These are phyloP conservation scores for Chalciporus chontae DNA, from an alignment of 768 basidiomycete species.

Conservation along the genomic window DNA sequence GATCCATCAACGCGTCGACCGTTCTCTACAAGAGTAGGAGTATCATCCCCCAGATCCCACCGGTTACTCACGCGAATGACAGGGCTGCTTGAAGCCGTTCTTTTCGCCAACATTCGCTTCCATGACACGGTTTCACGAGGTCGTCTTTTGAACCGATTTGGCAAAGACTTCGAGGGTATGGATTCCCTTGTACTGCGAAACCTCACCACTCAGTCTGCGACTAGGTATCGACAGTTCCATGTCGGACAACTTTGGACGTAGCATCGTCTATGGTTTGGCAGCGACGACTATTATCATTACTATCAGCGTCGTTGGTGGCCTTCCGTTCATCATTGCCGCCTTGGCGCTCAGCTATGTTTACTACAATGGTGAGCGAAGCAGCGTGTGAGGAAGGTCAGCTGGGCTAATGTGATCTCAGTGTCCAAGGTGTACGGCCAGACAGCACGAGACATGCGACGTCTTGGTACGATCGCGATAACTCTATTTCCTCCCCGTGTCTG, in stretches of 20 bases:
- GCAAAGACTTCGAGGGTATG: conserved; percentile 83
- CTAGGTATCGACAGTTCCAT: conserved; percentile 78
- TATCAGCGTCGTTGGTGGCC: conserved; percentile 75
- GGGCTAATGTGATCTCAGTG: conserved; percentile 24
- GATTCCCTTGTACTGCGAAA: not conserved
- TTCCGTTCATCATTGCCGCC: conserved; percentile 65
- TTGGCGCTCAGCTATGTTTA: conserved; percentile 58
- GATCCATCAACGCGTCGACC: conserved; percentile 78
- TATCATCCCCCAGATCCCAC: not conserved
- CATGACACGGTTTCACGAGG: conserved; percentile 91
- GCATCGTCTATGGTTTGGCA: conserved; percentile 66
- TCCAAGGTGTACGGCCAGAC: conserved; percentile 73
- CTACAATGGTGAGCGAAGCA: conserved; percentile 54
- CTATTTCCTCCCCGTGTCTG: not conserved
- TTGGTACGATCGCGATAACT: conserved; percentile 43
- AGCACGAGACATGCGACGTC: conserved; percentile 78
- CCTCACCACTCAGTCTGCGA: conserved; percentile 11
- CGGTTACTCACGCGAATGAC: conserved; percentile 11
- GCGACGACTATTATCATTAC: conserved; percentile 68
- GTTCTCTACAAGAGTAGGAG: conserved; percentile 66
- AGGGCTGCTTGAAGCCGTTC: conserved; percentile 69
- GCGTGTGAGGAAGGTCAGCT: not conserved
- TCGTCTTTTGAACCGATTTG: conserved; percentile 76
- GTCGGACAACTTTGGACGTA: conserved; percentile 83
- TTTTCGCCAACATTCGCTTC: conserved; percentile 89